phyloP scores from a whole-genome alignment of 495 filamentous ascomycete genomes.

The Coniosporium apollinis region DNA sequence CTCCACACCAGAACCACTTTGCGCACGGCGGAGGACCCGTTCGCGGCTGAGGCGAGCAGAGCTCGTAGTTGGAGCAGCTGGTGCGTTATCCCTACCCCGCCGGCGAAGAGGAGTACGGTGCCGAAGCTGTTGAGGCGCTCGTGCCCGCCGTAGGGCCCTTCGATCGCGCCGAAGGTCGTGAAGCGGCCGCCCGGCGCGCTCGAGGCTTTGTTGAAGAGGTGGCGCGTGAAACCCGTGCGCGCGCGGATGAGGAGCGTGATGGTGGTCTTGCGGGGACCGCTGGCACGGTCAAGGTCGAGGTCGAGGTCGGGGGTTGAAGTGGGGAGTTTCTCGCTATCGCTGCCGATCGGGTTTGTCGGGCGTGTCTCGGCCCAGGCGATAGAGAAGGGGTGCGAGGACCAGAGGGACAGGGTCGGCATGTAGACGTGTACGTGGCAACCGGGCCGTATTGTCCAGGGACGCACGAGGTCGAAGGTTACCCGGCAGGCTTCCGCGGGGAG shows the following conservation, averaged over 20 bases:
- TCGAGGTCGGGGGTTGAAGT: constrained; percentile 13
- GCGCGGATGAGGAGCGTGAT: constrained; percentile 38
- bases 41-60: constrained; percentile 27
- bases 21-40: constrained; percentile 27
- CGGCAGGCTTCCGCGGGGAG: constrained; percentile 32
- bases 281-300: constrained; percentile 22
- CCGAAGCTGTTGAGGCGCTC: constrained; percentile 36
- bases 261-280: constrained; percentile 22
- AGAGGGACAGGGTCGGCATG: constrained; percentile 31
- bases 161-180: constrained; percentile 31
- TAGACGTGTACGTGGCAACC: constrained; percentile 43
- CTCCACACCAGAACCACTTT: constrained; percentile 77
- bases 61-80: constrained; percentile 37
- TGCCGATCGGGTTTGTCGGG: constrained; percentile 1
- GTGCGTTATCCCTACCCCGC: constrained; percentile 44
- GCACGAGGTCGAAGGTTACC: constrained; percentile 32
- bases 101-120: constrained; percentile 37
- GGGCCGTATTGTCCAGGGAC: constrained; percentile 32
- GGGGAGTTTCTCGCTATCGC: constrained; percentile 2
- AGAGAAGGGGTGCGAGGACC: constrained; percentile 42
- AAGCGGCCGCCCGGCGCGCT: constrained; percentile 26
- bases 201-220: constrained; percentile 30
- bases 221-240: constrained; percentile 36
- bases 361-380: constrained; percentile 32
- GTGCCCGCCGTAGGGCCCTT: constrained; percentile 41